phyloP scores from a whole-genome alignment of 2,329 filamentous ascomycete genomes.

The Dothistroma septosporum region DNA sequence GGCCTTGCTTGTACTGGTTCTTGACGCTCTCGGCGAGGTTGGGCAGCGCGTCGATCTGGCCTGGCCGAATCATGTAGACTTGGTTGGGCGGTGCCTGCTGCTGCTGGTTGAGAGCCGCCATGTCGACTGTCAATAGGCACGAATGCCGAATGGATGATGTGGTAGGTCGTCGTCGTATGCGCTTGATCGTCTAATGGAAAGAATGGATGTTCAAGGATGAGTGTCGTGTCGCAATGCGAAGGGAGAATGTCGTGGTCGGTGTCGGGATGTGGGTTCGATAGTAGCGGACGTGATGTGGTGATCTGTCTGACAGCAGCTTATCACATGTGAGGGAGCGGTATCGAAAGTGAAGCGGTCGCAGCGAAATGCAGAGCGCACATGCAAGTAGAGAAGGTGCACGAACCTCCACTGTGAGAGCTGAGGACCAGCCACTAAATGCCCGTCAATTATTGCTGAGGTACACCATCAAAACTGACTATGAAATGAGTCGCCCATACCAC shows the following conservation, averaged over 20 bases:
- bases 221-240: not conserved
- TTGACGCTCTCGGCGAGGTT: slow-evolving; percentile 54
- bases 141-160: not conserved
- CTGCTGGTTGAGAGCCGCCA: not conserved
- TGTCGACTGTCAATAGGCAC: not conserved
- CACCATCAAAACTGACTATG: no score
- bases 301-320: not conserved
- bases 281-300: not conserved
- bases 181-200: not conserved
- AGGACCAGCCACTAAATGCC: not conserved
- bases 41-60: slow-evolving; percentile 51
- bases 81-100: slow-evolving; percentile 3
- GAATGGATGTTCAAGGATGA: not conserved
- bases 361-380: not conserved
- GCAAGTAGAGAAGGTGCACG: not conserved
- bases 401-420: not conserved
- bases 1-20: slow-evolving; percentile 51
- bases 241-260: not conserved
- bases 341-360: not conserved
- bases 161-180: not conserved
- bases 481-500: no score
- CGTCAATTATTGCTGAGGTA: not conserved
- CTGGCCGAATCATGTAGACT: slow-evolving; percentile 44
- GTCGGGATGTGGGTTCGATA: not conserved
- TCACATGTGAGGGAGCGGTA: not conserved